Conservation (phyloP, 768 basidiomycete species). For the Obba rivulosa region DNA sequence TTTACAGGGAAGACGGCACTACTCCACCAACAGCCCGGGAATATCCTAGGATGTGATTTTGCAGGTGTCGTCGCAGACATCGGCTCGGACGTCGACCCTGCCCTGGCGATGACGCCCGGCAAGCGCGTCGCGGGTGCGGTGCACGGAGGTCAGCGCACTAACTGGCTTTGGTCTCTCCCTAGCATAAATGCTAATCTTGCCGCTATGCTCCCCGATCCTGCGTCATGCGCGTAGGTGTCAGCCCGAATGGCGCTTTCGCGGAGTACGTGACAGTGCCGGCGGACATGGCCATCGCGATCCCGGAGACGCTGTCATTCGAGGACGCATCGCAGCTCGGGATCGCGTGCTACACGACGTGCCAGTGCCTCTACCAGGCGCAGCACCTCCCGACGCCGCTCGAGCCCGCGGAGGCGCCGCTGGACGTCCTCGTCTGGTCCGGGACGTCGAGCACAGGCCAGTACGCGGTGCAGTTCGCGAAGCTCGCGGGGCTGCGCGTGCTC, state of each 20-base stretch:
- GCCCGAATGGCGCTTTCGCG: slow-evolving; percentile 12
- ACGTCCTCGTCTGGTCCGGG: slow-evolving; percentile 20
- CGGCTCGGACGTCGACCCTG: slow-evolving; percentile 5
- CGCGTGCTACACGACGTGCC: not conserved
- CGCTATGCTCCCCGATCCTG: too few relatives aligned
- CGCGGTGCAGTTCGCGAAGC: slow-evolving; percentile 22
- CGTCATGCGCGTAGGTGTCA: too few relatives aligned
- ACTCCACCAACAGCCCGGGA: not conserved
- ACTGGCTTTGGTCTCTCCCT: too few relatives aligned
- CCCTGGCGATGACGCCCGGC: slow-evolving; percentile 9
- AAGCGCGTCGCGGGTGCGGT: slow-evolving; percentile 23
- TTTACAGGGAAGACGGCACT: too few relatives aligned
- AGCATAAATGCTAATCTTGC: too few relatives aligned
- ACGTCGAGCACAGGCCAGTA: slow-evolving; percentile 12
- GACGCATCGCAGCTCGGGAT: slow-evolving; percentile 3
- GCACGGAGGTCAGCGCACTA: slow-evolving; percentile 22
- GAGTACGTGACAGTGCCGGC: slow-evolving; percentile 15
- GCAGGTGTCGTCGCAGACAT: slow-evolving; percentile 8
- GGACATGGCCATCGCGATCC: slow-evolving; percentile 8
- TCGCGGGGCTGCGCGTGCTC: slow-evolving; percentile 22
- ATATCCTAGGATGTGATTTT: slow-evolving; percentile 7
- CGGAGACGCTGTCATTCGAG: slow-evolving; percentile 3
- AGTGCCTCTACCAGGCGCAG: too few relatives aligned
- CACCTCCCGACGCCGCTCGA: not conserved
- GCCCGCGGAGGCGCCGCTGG: not conserved